Evolutionary conservation across 495 filamentous ascomycete genomes (phyloP).

Genomic region (Penicillium mononematosum): DNA sequence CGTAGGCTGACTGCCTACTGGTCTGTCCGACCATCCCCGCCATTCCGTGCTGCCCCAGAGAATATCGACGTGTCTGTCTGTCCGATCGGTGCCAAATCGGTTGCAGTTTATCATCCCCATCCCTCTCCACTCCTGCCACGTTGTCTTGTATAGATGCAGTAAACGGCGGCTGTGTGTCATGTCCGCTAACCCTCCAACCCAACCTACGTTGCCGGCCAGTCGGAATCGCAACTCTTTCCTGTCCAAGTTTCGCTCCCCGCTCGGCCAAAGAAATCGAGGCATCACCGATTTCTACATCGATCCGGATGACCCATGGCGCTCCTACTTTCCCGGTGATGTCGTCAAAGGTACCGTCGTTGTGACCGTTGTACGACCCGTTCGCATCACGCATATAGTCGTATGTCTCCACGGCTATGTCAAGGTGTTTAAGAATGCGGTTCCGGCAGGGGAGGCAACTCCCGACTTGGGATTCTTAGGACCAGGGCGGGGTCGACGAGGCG

Average conservation of each 20-base stretch:
- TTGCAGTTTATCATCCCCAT: slow-evolving; percentile 13
- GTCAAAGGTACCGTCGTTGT: slow-evolving; percentile 75
- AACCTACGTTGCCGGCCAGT: slow-evolving; percentile 40
- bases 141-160: slow-evolving; percentile 42
- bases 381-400: slow-evolving; percentile 88
- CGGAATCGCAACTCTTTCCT: slow-evolving; percentile 54
- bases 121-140: slow-evolving; percentile 12
- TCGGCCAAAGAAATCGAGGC: slow-evolving; percentile 66
- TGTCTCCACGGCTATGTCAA: slow-evolving; percentile 85
- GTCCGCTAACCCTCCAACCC: slow-evolving; percentile 44
- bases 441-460: slow-evolving; percentile 57
- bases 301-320: slow-evolving; percentile 81
- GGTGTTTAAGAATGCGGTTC: slow-evolving; percentile 74
- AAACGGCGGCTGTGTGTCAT: slow-evolving; percentile 44
- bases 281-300: slow-evolving; percentile 75
- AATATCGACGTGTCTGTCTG: neutral
- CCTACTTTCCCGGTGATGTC: slow-evolving; percentile 69
- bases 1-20: slow-evolving; percentile 13
- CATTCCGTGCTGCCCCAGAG: slow-evolving; percentile 1
- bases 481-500: slow-evolving; percentile 54
- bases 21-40: slow-evolving; percentile 8
- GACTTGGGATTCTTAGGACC: slow-evolving; percentile 50
- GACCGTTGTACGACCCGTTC: slow-evolving; percentile 74
- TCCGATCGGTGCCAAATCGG: slow-evolving; percentile 9
- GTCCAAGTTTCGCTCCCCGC: slow-evolving; percentile 58